These are phyloP conservation scores for Rhodotorula taiwanensis DNA, from an alignment of 768 basidiomycete genomes.

Conservation along the genomic window DNA sequence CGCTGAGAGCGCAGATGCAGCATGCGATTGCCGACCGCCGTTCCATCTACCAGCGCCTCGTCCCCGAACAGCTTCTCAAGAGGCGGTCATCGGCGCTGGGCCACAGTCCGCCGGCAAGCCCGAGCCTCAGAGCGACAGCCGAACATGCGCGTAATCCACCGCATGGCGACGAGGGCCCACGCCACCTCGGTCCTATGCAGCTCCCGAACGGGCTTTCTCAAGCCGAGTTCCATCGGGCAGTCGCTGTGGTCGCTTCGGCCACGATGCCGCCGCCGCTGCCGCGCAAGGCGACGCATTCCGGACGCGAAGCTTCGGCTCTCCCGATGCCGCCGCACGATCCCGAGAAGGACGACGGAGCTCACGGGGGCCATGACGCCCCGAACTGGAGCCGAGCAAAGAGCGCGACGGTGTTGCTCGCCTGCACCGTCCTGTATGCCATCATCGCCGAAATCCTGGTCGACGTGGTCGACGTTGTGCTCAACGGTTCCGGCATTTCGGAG, in stretches of 20 bases:
- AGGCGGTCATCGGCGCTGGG: background rate
- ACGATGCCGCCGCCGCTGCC: conserved; percentile 44
- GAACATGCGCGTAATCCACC: background rate
- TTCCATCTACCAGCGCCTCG: conserved; percentile 32
- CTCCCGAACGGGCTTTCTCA: conserved; percentile 43
- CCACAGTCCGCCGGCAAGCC: conserved; percentile 7
- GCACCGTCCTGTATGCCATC: conserved; percentile 85
- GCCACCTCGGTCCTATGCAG: conserved; percentile 7
- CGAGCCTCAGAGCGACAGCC: background rate
- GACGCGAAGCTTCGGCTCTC: background rate
- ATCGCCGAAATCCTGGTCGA: conserved; percentile 94
- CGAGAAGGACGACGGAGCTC: conserved; percentile 50
- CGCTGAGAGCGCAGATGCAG: background rate
- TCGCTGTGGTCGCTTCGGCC: conserved; percentile 24
- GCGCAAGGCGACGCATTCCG: conserved; percentile 50
- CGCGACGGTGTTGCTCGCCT: conserved; percentile 77
- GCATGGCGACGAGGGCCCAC: background rate
- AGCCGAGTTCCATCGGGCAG: conserved; percentile 41
- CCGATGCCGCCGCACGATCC: conserved; percentile 37
- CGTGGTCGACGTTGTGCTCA: conserved; percentile 86
- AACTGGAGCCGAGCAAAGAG: conserved; percentile 89
- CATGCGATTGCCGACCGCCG: conserved; percentile 5
- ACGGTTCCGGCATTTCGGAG: conserved; percentile 87
- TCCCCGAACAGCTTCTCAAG: conserved; percentile 49
- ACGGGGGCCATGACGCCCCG: conserved; percentile 87